These are phyloP conservation scores for Penicillium expansum DNA, from an alignment of 2,329 filamentous ascomycete species.

Conservation along the genomic window DNA sequence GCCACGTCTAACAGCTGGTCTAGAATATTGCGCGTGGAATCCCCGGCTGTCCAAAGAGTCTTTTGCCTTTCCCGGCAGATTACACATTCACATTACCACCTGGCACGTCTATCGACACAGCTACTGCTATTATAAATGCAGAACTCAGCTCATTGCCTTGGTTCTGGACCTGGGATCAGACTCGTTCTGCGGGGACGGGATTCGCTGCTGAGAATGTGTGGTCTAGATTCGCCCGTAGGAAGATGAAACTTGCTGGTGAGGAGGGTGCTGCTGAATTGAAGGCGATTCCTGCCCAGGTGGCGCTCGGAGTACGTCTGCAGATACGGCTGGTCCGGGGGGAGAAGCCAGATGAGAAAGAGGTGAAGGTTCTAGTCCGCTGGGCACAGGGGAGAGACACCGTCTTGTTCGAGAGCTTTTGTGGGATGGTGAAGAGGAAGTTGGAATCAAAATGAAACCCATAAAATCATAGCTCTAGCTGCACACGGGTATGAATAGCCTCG, in stretches of 20 bases:
- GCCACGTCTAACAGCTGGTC: not conserved
- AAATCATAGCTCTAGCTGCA: not conserved
- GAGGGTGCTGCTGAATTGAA: slow-evolving; percentile 29
- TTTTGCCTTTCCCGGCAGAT: slow-evolving; percentile 54
- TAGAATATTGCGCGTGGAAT: slow-evolving; percentile 38
- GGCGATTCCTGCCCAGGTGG: slow-evolving; percentile 37
- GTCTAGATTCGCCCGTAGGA: slow-evolving; percentile 69
- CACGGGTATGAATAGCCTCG: not conserved
- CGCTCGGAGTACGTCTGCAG: slow-evolving; percentile 60
- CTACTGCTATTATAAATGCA: slow-evolving; percentile 42
- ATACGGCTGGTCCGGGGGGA: slow-evolving; percentile 38
- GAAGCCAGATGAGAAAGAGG: slow-evolving; percentile 35
- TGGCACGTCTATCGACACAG: slow-evolving; percentile 28
- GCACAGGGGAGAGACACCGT: slow-evolving; percentile 69
- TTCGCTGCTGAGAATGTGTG: slow-evolving; percentile 69
- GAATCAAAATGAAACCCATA: slow-evolving; percentile 16
- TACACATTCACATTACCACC: slow-evolving; percentile 43
- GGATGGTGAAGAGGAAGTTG: slow-evolving; percentile 65
- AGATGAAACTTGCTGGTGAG: slow-evolving; percentile 35
- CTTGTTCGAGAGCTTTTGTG: slow-evolving; percentile 83
- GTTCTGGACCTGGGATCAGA: slow-evolving; percentile 62
- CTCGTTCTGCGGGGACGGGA: slow-evolving; percentile 57
- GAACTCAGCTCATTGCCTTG: slow-evolving; percentile 59
- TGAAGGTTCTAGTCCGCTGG: slow-evolving; percentile 64
- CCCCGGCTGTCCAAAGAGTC: slow-evolving; percentile 49